These are phyloP conservation scores for Purpureocillium lavendulum DNA, from an alignment of 2,329 filamentous ascomycete genomes.

Conservation along the genomic window DNA sequence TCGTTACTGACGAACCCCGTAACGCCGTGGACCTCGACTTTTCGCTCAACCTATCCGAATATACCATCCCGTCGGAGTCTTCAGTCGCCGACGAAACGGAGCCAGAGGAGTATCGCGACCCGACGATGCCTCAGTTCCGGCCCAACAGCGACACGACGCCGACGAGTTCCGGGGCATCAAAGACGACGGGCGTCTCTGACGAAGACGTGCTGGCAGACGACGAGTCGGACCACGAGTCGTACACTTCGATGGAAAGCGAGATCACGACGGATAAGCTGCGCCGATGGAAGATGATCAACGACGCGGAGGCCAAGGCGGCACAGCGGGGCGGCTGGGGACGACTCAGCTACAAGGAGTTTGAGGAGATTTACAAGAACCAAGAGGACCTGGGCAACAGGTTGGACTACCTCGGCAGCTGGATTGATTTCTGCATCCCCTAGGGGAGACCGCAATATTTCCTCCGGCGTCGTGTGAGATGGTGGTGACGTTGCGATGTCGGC, in stretches of 20 bases:
- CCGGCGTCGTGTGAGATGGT: too few species aligned
- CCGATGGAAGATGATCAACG: conserved; percentile 48
- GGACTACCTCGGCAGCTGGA: conserved; percentile 83
- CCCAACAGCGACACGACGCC: conserved; percentile 37
- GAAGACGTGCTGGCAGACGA: background rate
- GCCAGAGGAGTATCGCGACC: conserved; percentile 35
- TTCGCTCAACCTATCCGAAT: conserved; percentile 10
- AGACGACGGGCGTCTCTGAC: background rate
- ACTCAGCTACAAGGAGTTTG: conserved; percentile 73
- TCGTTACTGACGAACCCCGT: conserved; percentile 23
- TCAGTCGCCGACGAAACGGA: conserved; percentile 11
- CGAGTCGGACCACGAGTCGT: background rate
- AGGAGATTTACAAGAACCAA: conserved; percentile 61
- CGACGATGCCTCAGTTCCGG: conserved; percentile 61
- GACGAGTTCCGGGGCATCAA: background rate
- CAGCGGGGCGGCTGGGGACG: conserved; percentile 71
- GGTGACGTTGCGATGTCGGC: too few species aligned
- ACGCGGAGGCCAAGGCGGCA: conserved; percentile 59
- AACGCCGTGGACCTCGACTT: conserved; percentile 22
- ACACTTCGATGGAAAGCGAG: conserved; percentile 7
- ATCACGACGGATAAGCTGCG: conserved; percentile 26
- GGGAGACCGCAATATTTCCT: background rate
- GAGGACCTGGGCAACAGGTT: conserved; percentile 55
- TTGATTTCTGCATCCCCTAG: conserved; percentile 68
- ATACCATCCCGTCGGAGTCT: conserved; percentile 1